Evolutionary conservation across 139 green algal species (phyloP).

Genomic region (Chlamydomonas applanata): DNA sequence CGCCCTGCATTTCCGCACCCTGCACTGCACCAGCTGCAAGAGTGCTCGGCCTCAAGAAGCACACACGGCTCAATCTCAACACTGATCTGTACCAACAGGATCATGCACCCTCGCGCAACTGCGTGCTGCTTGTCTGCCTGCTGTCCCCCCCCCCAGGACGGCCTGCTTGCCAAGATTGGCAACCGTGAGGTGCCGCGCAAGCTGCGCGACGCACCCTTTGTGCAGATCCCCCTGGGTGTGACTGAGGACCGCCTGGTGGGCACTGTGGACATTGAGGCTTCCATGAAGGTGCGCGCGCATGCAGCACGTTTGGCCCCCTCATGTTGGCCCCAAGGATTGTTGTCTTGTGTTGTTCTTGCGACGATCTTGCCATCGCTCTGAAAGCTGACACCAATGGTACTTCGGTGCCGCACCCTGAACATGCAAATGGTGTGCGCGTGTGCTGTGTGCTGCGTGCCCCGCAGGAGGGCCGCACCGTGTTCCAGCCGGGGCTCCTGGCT

Average conservation of each 20-base stretch:
- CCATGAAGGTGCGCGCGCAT: constrained; percentile 80
- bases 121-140: background rate
- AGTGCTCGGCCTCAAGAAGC: no score
- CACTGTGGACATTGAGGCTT: constrained; percentile 98
- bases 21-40: no score
- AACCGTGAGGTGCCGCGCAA: constrained; percentile 36
- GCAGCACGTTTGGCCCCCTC: no score
- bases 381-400: no score
- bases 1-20: no score
- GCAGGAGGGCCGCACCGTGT: constrained; percentile 93
- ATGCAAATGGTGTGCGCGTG: background rate
- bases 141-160: constrained; percentile 55
- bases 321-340: no score
- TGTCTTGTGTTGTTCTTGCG: no score
- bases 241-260: constrained; percentile 98
- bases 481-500: constrained; percentile 96
- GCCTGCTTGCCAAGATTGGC: constrained; percentile 64
- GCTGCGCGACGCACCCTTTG: constrained; percentile 83
- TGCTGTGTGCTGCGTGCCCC: background rate
- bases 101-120: no score
- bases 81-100: no score
- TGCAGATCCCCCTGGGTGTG: constrained; percentile 97
- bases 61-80: no score
- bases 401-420: background rate
- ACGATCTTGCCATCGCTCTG: no score